A percentile compares a stretch with the other conserved stretches of the same genome.
phyloP scores from a whole-genome alignment of 805 yeast genomes.

The Candida tammaniensis region DNA sequence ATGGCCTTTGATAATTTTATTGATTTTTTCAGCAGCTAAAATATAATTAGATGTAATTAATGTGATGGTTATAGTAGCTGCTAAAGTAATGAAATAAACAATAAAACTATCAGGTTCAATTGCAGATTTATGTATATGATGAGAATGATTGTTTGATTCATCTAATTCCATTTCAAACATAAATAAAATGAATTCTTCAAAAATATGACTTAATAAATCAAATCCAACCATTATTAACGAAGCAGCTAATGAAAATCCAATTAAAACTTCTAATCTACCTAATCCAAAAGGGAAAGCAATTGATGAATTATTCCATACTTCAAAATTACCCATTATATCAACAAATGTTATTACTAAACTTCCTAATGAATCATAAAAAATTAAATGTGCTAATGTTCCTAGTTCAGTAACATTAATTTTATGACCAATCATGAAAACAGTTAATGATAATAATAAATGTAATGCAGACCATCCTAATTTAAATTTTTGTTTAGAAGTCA shows the following conservation, averaged over 20 bases:
- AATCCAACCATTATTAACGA: conserved; percentile 88
- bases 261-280: conserved; percentile 84
- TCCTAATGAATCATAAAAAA: conserved; percentile 84
- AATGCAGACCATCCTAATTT: conserved; percentile 56
- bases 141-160: conserved; percentile 32
- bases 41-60: conserved; percentile 34
- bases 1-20: conserved; percentile 28
- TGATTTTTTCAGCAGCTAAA: conserved; percentile 31
- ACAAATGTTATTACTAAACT: conserved; percentile 67
- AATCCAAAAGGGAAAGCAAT: conserved; percentile 88
- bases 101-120: conserved; percentile 18
- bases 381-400: conserved; percentile 78
- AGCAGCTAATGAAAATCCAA: conserved; percentile 83
- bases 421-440: conserved; percentile 61
- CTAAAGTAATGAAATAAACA: conserved; percentile 26
- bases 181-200: conserved; percentile 65
- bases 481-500: conserved; percentile 54
- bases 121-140: conserved; percentile 36
- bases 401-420: conserved; percentile 56
- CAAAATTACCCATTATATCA: conserved; percentile 84
- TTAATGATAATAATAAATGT: conserved; percentile 54
- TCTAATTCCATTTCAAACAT: conserved; percentile 24
- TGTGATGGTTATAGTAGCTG: conserved; percentile 22
- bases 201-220: conserved; percentile 81
- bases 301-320: conserved; percentile 83